These are phyloP conservation scores for Mycena belliarum DNA, from an alignment of 768 basidiomycete genomes.

Conservation along the genomic window DNA sequence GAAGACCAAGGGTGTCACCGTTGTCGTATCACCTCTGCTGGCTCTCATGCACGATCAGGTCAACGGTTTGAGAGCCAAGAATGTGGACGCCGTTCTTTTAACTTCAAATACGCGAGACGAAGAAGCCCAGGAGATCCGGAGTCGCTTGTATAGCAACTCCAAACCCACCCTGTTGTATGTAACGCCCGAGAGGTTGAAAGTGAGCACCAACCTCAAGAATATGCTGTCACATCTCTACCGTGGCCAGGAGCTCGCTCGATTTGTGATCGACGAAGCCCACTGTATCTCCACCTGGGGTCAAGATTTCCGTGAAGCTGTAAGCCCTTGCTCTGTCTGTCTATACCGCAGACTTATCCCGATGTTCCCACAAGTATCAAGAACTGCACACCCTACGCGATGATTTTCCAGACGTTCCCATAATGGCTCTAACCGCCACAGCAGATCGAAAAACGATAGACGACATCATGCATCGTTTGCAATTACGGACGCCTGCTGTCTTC, in stretches of 20 bases:
- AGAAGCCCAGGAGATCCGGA: constrained; percentile 41
- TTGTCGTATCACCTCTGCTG: constrained; percentile 88
- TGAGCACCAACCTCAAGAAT: constrained; percentile 54
- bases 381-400: constrained; percentile 68
- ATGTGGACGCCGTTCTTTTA: constrained; percentile 70
- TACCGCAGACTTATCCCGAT: not conserved
- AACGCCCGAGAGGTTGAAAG: constrained; percentile 86
- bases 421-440: constrained; percentile 96
- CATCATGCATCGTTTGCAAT: constrained; percentile 69
- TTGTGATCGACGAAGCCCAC: constrained; percentile 97
- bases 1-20: constrained; percentile 75
- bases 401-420: constrained; percentile 84
- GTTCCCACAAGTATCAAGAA: constrained; percentile 56
- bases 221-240: constrained; percentile 62
- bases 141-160: constrained; percentile 43
- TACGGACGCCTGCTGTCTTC: constrained; percentile 60
- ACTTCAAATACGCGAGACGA: constrained; percentile 52
- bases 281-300: constrained; percentile 95
- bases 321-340: constrained; percentile 24
- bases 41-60: constrained; percentile 93
- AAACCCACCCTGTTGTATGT: constrained; percentile 79
- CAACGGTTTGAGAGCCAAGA: constrained; percentile 57
- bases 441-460: constrained; percentile 76
- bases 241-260: constrained; percentile 67
- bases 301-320: constrained; percentile 83